These are phyloP conservation scores for Colletotrichum abscissum DNA, from an alignment of 2,329 filamentous ascomycete species.

Conservation along the genomic window DNA sequence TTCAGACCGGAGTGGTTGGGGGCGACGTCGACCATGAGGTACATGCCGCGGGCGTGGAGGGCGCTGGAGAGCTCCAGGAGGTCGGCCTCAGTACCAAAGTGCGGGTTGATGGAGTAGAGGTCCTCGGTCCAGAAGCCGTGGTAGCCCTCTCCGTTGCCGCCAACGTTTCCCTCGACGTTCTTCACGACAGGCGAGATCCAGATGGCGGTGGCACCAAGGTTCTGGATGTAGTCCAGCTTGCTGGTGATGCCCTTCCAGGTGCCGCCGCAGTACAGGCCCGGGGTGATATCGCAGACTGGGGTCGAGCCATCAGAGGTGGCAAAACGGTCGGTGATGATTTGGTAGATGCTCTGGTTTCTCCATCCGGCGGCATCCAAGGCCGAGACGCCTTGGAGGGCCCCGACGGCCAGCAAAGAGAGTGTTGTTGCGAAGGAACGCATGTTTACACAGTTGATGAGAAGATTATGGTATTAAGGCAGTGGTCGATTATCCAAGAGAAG, in stretches of 20 bases:
- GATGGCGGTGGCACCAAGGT: conserved; percentile 56
- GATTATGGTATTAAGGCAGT: not conserved
- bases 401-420: conserved; percentile 23
- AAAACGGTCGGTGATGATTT: conserved; percentile 57
- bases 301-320: conserved; percentile 52
- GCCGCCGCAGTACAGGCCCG: conserved; percentile 59
- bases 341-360: conserved; percentile 57
- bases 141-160: conserved; percentile 44
- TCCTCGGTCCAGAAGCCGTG: conserved; percentile 55
- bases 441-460: not conserved
- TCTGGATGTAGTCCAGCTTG: conserved; percentile 62
- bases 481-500: not conserved
- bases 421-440: conserved; percentile 21
- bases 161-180: conserved; percentile 49
- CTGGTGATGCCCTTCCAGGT: conserved; percentile 61
- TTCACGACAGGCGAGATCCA: conserved; percentile 58
- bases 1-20: conserved; percentile 60
- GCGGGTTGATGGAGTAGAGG: conserved; percentile 54
- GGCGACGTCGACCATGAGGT: conserved; percentile 67
- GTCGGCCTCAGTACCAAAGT: conserved; percentile 62
- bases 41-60: conserved; percentile 64
- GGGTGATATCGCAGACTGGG: conserved; percentile 41
- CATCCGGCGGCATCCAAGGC: conserved; percentile 47
- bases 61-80: conserved; percentile 58
- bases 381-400: conserved; percentile 25